A percentile compares a stretch with the other conserved stretches of the same genome.
These are phyloP conservation scores for Saccharomyces hybrid DNA, from an alignment of 1,139 yeast genomes.

Conservation along the genomic window DNA sequence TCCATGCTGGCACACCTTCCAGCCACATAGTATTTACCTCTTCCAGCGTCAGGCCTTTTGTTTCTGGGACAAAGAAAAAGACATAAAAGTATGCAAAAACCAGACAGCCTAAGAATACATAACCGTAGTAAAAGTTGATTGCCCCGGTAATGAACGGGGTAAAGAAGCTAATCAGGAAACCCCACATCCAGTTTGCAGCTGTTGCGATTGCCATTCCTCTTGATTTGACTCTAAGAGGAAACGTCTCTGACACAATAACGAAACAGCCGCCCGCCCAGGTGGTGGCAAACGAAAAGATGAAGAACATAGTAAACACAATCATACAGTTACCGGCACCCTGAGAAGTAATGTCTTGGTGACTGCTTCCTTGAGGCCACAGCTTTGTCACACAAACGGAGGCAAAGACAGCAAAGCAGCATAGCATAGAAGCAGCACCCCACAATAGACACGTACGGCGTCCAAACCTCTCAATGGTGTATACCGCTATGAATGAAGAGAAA, in stretches of 20 bases:
- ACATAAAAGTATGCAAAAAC: conserved; percentile 51
- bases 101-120: conserved; percentile 61
- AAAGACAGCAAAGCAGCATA: conserved; percentile 51
- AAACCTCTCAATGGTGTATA: conserved; percentile 53
- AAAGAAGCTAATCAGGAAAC: conserved; percentile 63
- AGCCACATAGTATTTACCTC: conserved; percentile 55
- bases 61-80: conserved; percentile 56
- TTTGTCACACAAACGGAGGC: conserved; percentile 57
- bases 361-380: conserved; percentile 44
- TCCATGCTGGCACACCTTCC: conserved; percentile 36
- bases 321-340: conserved; percentile 57
- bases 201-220: conserved; percentile 67
- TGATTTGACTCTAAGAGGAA: conserved; percentile 66
- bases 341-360: conserved; percentile 39
- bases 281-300: conserved; percentile 67
- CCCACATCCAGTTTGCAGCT: conserved; percentile 67
- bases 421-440: conserved; percentile 55
- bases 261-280: conserved; percentile 78
- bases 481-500: conserved; percentile 58
- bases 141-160: conserved; percentile 23
- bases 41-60: conserved; percentile 60
- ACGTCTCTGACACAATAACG: conserved; percentile 62
- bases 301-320: conserved; percentile 70
- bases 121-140: conserved; percentile 44
- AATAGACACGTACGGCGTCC: conserved; percentile 61